These are phyloP conservation scores for Tetrahymena borealis DNA, from an alignment of 73 alveolate species.

Conservation along the genomic window DNA sequence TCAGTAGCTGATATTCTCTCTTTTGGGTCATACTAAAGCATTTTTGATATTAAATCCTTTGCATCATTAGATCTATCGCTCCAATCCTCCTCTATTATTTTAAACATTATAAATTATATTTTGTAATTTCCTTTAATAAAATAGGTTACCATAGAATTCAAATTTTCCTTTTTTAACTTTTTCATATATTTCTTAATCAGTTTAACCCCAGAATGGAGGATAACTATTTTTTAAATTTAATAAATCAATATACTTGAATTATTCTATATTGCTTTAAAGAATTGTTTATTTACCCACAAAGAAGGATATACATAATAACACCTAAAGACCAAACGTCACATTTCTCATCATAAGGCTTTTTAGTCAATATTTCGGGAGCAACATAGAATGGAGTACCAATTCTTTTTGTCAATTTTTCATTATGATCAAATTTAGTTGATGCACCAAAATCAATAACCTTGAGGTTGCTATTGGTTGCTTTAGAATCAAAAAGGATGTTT, in stretches of 20 bases:
- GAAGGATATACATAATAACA: slow-evolving; percentile 22
- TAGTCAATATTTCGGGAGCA: slow-evolving; percentile 27
- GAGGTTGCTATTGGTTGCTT: slow-evolving; percentile 54
- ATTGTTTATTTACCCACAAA: slow-evolving; percentile 8
- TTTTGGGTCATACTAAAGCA: slow-evolving; percentile 49
- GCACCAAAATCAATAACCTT: slow-evolving; percentile 83
- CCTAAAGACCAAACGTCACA: slow-evolving; percentile 43
- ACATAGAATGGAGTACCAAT: slow-evolving; percentile 45
- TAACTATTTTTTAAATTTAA: neutral
- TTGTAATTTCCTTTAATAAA: neutral
- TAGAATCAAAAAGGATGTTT: slow-evolving; percentile 46
- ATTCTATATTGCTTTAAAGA: neutral
- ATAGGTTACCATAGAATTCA: neutral
- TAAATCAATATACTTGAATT: neutral
- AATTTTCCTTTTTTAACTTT: slow-evolving; percentile 32
- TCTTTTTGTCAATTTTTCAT: slow-evolving; percentile 7
- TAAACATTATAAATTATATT: neutral
- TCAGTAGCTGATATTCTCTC: slow-evolving; percentile 47
- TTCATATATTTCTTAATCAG: slow-evolving; percentile 20
- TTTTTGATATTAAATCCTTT: slow-evolving; percentile 53
- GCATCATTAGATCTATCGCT: slow-evolving; percentile 38
- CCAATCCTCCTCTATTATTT: slow-evolving; percentile 42
- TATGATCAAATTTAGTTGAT: slow-evolving; percentile 17
- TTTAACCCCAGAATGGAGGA: slow-evolving; percentile 41
- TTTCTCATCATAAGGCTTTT: slow-evolving; percentile 24